Base-by-base conservation (phyloP, 2,329 filamentous ascomycete genomes). In the Pezicula radicicola region DNA sequence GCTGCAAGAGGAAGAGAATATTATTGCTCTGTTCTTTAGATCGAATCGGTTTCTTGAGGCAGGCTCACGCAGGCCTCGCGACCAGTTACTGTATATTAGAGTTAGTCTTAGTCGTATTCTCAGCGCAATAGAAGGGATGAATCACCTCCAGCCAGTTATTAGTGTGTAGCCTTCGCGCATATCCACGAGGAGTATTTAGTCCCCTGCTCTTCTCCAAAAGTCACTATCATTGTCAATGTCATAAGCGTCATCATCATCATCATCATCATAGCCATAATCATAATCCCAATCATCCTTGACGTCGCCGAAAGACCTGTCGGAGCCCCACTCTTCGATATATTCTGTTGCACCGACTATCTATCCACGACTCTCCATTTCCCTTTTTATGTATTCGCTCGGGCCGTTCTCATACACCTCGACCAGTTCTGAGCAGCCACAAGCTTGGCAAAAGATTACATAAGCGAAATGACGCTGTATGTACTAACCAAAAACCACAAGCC, bases 291-390 rank as follows among this genome's bases (percentile, higher is more conserved):
- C 47, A 51, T 52, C 52, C 21, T 55, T 41, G 33, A 46, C 39
- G 37, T 52, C 45, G 21, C 45, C 33, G 39, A 52, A 54, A 50
- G 44, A 46, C 36, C 46, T 48, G n/a, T 56, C 51, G 15, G 46
- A 48, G 33, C 49, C 54, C 46, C 6, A 35, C 36, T 52, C 53
- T 55, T 55, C 50, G 9, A 44, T 39, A 48, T 49, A 42, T 53
- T 56, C 53, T 28, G 21, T 55, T 46, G 42, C 30, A 51, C 28
- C 57, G 16, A 63, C 46, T 54, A 15, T 60, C 63, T 57, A 64
- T 55, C 55, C 57, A 27, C 55, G 50, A 50, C 50, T 57, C 56
- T 55, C 27, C 52, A 64, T 60, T 57, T 55, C 43, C 35, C 40
- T 54, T 57, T 47, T 41, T 28, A 62, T 56, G 51, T 45, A 49